phyloP scores from a whole-genome alignment of 2,329 filamentous ascomycete species.

The Aspergillus fumigatiaffinis region DNA sequence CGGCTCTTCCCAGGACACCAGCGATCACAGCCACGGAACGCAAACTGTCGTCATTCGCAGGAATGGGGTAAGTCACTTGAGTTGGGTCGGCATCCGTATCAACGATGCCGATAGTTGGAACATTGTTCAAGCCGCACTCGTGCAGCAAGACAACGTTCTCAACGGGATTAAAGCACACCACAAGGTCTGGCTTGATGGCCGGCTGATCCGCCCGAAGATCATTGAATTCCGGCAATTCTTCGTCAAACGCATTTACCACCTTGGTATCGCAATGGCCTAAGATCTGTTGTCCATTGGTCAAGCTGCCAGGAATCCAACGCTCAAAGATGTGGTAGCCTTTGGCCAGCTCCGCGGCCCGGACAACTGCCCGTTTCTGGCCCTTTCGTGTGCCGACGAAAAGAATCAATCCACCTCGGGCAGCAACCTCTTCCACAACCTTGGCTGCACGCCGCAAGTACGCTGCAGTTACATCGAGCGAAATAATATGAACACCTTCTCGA shows the following conservation, averaged over 20 bases:
- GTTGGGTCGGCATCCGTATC: conserved; percentile 91
- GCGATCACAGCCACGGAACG: conserved; percentile 77
- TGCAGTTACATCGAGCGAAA: conserved; percentile 83
- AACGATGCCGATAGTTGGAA: conserved; percentile 91
- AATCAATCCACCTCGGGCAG: conserved; percentile 75
- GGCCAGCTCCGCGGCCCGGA: conserved; percentile 73
- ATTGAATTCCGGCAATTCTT: conserved; percentile 60
- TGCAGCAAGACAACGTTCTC: conserved; percentile 90
- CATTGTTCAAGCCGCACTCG: conserved; percentile 81
- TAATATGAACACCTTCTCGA: conserved; percentile 84
- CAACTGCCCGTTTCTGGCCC: conserved; percentile 76
- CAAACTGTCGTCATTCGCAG: conserved; percentile 93
- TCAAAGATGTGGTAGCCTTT: conserved; percentile 84
- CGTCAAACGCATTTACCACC: conserved; percentile 73
- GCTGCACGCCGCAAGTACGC: conserved; percentile 87
- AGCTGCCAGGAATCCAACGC: conserved; percentile 84
- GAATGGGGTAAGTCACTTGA: conserved; percentile 94
- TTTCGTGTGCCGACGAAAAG: conserved; percentile 85
- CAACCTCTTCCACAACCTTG: conserved; percentile 85
- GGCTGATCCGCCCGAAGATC: conserved; percentile 59
- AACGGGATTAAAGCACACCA: conserved; percentile 85
- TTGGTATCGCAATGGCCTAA: conserved; percentile 65
- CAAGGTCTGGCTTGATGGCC: conserved; percentile 78
- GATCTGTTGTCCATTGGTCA: conserved; percentile 91
- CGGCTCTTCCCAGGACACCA: conserved; percentile 80